These are phyloP conservation scores for Epichloe scottii DNA, from an alignment of 2,329 filamentous ascomycete species.

Conservation along the genomic window DNA sequence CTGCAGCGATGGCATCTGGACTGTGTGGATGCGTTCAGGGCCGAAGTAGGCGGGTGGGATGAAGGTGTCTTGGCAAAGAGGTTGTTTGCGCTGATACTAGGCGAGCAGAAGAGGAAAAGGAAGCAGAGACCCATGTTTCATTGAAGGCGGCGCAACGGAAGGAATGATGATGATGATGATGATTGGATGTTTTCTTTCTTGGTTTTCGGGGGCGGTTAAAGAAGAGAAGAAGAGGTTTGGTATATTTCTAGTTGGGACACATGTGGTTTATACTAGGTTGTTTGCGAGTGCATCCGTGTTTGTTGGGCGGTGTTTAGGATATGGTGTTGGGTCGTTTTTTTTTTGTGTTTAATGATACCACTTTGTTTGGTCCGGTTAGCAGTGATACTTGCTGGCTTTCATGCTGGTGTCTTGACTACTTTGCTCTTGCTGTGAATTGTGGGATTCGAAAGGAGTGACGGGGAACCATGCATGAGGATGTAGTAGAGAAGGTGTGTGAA, in stretches of 20 bases:
- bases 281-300: too few relatives aligned
- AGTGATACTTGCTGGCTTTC: too few relatives aligned
- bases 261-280: too few relatives aligned
- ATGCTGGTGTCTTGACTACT: too few relatives aligned
- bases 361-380: neutral
- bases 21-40: slow-evolving; percentile 40
- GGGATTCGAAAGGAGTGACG: too few relatives aligned
- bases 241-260: too few relatives aligned
- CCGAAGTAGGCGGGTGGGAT: slow-evolving; percentile 36
- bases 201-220: neutral
- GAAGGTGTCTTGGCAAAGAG: slow-evolving; percentile 36
- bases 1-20: slow-evolving; percentile 46
- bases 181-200: slow-evolving; percentile 6
- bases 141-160: slow-evolving; percentile 7
- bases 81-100: slow-evolving; percentile 39
- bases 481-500: too few relatives aligned
- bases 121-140: slow-evolving; percentile 18
- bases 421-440: too few relatives aligned
- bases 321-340: too few relatives aligned
- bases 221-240: too few relatives aligned
- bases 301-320: too few relatives aligned
- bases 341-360: slow-evolving; percentile 8
- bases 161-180: neutral
- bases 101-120: slow-evolving; percentile 27
- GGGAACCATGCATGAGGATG: too few relatives aligned